Evolutionary conservation across 1,284 basidiomycete species (phyloP).

Genomic region (Mycena sp.): DNA sequence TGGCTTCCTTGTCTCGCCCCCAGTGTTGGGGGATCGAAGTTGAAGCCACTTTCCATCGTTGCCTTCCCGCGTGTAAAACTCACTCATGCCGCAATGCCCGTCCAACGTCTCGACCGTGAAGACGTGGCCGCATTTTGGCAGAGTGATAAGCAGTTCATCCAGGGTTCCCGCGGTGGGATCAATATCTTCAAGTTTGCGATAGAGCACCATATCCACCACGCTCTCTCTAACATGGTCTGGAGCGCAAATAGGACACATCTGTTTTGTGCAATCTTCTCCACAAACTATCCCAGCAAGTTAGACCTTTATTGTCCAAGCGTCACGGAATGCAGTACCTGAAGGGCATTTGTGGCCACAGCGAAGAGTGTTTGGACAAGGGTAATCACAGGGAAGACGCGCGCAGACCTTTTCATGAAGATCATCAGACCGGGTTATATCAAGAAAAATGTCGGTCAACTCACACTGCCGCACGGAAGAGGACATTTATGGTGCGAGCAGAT

Average conservation of each 20-base stretch:
- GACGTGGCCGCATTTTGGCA: conserved; percentile 68
- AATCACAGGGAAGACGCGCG: conserved; percentile 73
- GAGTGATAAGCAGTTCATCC: conserved; percentile 69
- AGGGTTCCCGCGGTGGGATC: conserved; percentile 52
- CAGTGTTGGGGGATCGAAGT: conserved; percentile 52
- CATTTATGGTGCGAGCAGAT: conserved; percentile 64
- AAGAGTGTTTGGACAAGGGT: conserved; percentile 60
- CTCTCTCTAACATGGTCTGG: conserved; percentile 50
- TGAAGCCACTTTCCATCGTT: conserved; percentile 53
- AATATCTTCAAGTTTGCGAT: conserved; percentile 62
- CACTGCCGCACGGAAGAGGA: conserved; percentile 77
- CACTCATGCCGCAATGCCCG: conserved; percentile 61
- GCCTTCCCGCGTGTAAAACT: conserved; percentile 59
- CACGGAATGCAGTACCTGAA: conserved; percentile 57
- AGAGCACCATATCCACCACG: conserved; percentile 71
- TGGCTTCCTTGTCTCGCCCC: conserved; percentile 52
- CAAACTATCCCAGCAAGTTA: conserved; percentile 59
- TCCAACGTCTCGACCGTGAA: conserved; percentile 83
- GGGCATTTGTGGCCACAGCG: conserved; percentile 74
- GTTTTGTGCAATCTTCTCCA: conserved; percentile 71
- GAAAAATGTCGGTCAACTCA: conserved; percentile 47
- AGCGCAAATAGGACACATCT: conserved; percentile 67
- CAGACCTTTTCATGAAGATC: conserved; percentile 57
- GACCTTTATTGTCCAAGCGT: background rate
- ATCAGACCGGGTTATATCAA: background rate